A percentile compares a stretch with the other conserved stretches of the same genome.
Evolutionary conservation across 176 grass and related monocot genomes (phyloP).

Genomic region (Musa itinerans): DNA sequence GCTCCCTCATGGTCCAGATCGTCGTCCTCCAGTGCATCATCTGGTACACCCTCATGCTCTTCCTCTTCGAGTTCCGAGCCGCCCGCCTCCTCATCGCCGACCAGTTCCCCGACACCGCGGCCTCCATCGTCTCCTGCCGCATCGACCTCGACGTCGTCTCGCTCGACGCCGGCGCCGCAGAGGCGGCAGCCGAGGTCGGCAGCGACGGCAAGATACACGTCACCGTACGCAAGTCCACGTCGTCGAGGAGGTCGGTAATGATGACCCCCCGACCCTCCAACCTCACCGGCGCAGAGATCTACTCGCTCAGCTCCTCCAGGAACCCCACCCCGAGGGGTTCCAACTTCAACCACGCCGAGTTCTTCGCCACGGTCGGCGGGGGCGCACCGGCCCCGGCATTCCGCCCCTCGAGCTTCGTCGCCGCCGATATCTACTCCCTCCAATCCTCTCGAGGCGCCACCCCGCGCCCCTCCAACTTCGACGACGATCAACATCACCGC

Average conservation of each 20-base stretch:
- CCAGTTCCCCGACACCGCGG: conserved; percentile 12
- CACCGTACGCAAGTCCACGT: conserved; percentile 13
- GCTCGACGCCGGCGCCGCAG: conserved; percentile 2
- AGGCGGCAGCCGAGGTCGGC: conserved; percentile 2
- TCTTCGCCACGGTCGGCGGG: conserved; percentile 67
- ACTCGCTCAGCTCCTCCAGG: conserved; percentile 75
- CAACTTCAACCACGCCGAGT: conserved; percentile 83
- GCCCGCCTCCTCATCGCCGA: conserved; percentile 12
- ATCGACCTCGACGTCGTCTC: conserved; percentile 13
- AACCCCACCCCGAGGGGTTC: conserved; percentile 79
- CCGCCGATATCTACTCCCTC: conserved; percentile 47
- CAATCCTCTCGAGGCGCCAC: conserved; percentile 69
- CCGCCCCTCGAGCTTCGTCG: conserved; percentile 57
- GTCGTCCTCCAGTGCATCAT: conserved; percentile 21
- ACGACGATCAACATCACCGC: conserved; percentile 29
- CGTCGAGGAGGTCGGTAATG: not conserved
- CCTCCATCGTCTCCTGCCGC: conserved; percentile 16
- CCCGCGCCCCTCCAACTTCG: conserved; percentile 74
- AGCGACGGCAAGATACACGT: conserved; percentile 6
- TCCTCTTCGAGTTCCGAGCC: conserved; percentile 14
- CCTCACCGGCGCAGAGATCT: conserved; percentile 31
- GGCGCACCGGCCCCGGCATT: conserved; percentile 31
- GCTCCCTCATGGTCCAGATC: conserved; percentile 16
- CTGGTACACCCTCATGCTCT: conserved; percentile 16
- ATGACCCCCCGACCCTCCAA: conserved; percentile 21